Evolutionary conservation across 108 stramenopile species (phyloP).

Genomic region (Skeletonema tropicum): DNA sequence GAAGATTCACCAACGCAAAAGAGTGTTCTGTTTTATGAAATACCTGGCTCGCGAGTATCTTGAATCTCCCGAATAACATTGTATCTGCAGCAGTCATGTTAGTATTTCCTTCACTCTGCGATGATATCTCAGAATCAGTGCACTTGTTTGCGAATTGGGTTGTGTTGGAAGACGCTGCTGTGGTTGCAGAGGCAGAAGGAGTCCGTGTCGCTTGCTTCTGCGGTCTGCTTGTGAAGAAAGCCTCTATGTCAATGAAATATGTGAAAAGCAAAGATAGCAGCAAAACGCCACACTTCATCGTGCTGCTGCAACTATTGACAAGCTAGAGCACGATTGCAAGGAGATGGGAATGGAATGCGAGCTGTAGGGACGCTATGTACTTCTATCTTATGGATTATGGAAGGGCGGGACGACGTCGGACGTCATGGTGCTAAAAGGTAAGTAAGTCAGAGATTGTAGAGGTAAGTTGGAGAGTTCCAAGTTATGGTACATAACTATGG

Average conservation of each 20-base stretch:
- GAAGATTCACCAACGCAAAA: slow-evolving; percentile 86
- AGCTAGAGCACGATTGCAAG: too few relatives aligned
- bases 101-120: neutral
- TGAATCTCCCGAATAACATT: slow-evolving; percentile 72
- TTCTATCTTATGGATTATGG: too few relatives aligned
- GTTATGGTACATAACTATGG: neutral
- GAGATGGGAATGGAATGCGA: too few relatives aligned
- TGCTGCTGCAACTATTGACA: neutral
- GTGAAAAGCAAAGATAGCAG: neutral
- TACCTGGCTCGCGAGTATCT: slow-evolving; percentile 63
- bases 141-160: neutral
- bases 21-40: slow-evolving; percentile 59
- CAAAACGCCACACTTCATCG: neutral
- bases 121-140: neutral
- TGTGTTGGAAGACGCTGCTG: neutral
- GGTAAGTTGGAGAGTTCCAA: neutral
- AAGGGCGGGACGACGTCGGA: too few relatives aligned
- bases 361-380: too few relatives aligned
- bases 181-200: neutral
- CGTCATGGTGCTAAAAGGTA: too few relatives aligned
- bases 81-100: neutral
- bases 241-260: neutral
- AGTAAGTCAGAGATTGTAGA: too few relatives aligned
- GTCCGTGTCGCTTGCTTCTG: neutral
- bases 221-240: neutral